A percentile compares a stretch with the other conserved stretches of the same genome.
phyloP scores from a whole-genome alignment of 164 flowering plant species.

The Tetracentron sinense region DNA sequence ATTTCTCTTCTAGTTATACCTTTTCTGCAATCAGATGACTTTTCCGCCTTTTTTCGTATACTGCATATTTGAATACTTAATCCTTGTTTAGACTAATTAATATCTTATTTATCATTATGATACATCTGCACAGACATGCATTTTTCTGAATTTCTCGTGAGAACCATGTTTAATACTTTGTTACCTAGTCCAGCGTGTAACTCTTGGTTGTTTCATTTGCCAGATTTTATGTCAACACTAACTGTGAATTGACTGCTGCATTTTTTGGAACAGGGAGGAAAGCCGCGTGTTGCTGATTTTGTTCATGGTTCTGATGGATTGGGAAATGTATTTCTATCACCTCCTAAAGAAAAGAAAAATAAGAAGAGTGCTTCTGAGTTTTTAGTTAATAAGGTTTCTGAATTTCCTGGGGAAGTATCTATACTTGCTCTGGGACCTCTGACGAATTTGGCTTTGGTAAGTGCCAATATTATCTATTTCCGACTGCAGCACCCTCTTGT shows the following conservation, averaged over 20 bases:
- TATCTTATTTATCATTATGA: no score
- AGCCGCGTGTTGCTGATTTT: conserved; percentile 85
- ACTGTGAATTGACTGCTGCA: not conserved
- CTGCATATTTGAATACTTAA: no score
- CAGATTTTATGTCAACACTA: not conserved
- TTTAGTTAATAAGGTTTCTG: conserved; percentile 74
- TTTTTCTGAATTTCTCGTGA: no score
- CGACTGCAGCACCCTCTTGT: no score
- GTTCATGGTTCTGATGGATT: conserved; percentile 93
- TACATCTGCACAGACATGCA: no score
- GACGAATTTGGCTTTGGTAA: conserved; percentile 91
- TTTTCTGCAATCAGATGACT: no score
- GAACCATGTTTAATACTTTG: no score
- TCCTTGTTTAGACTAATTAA: no score
- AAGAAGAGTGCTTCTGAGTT: conserved; percentile 81
- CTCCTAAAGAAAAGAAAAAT: conserved; percentile 56
- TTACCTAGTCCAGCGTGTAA: no score
- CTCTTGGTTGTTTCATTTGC: no score
- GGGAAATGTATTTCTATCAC: conserved; percentile 59
- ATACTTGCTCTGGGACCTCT: conserved; percentile 96
- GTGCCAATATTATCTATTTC: conserved; percentile 10
- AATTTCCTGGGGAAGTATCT: conserved; percentile 91
- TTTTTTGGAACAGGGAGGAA: conserved; percentile 65
- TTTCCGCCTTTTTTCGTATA: no score
- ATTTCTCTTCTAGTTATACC: no score